These are phyloP conservation scores for Populus nigra DNA, from an alignment of 345 rosid species.

Conservation along the genomic window DNA sequence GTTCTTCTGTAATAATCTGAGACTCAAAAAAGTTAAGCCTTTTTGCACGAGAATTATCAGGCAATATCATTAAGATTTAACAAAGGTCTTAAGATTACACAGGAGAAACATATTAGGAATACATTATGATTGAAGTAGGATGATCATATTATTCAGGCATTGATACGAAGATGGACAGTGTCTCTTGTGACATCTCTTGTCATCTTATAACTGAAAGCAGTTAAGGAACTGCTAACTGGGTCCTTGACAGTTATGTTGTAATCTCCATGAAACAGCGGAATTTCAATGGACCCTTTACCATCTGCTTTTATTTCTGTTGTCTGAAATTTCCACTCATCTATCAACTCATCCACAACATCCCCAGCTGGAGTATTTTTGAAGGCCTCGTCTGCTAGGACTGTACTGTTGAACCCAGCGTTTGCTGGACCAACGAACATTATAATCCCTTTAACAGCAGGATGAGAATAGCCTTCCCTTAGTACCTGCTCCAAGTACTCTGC, in stretches of 20 bases:
- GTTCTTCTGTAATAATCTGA: no score
- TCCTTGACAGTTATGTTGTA: conserved; percentile 39
- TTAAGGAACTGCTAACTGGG: conserved; percentile 32
- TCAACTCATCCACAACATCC: conserved; percentile 60
- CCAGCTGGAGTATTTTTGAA: conserved; percentile 51
- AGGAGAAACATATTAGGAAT: not conserved
- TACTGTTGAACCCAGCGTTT: conserved; percentile 46
- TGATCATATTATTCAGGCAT: conserved; percentile 13
- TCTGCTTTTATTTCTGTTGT: conserved; percentile 8
- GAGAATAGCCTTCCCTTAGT: conserved; percentile 62
- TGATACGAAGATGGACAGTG: conserved; percentile 11
- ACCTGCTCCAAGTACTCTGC: conserved; percentile 56
- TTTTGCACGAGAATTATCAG: no score
- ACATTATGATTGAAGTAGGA: no score
- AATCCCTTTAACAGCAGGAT: conserved; percentile 68
- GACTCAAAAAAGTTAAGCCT: no score
- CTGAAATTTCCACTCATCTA: conserved; percentile 49
- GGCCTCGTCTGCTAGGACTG: conserved; percentile 43
- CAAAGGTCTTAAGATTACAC: not conserved
- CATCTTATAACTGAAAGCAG: conserved; percentile 35
- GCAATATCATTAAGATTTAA: no score
- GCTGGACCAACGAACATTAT: conserved; percentile 63
- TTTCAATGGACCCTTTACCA: conserved; percentile 29
- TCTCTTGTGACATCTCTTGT: conserved; percentile 23
- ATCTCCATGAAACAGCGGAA: conserved; percentile 55